Evolutionary conservation across 345 rosid species (phyloP), one percentile per base, ranked within the genome.

Genomic region (Citrus sinensis): DNA sequence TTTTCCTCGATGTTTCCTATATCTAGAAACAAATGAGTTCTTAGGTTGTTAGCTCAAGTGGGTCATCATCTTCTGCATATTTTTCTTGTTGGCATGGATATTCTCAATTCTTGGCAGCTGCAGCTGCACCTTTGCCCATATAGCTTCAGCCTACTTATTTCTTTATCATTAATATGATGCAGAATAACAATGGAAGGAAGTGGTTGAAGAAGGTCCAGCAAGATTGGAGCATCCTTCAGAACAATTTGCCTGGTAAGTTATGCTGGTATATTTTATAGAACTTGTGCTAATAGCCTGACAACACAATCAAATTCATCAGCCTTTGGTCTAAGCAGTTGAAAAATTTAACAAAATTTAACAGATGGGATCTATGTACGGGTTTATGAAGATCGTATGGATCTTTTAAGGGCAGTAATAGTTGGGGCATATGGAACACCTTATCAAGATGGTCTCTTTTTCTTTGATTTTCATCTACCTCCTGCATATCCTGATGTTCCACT

Each of bases 351-450:
- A 42, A 42, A 42, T 42, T 34, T 58, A 58, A 74, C 90, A 97
- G 99, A 92, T 85, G 98, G 91, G 79, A 92, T 97, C 51, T 90
- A 90, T 70, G 96, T 92, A 71, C 90, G 96, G 66, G 97, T 90
- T 75, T 94, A 93, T 79, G 98, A 97, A 86, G 98, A 93, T 78
- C 86, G 95, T 79, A 94, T 97, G 93, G 99, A 97, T 87, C 94
- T 97, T 51, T 80, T 97, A 73, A 90, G 99, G 80, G 96, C 98
- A 4, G 98, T 90, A 61, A 92, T 97, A 78, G 90, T 88, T 9
- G 99, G 99, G 79, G 96, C 99, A 61, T 93, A 85, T 79, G 99
- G 98, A 74, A 93, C 99, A 49, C 99, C 99, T 56, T 97, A 97
- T 85, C 99, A 97, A 85, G 99, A 97, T 80, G 98, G 99, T 79